phyloP scores from a whole-genome alignment of 768 basidiomycete species.

The Boletus insuetus region DNA sequence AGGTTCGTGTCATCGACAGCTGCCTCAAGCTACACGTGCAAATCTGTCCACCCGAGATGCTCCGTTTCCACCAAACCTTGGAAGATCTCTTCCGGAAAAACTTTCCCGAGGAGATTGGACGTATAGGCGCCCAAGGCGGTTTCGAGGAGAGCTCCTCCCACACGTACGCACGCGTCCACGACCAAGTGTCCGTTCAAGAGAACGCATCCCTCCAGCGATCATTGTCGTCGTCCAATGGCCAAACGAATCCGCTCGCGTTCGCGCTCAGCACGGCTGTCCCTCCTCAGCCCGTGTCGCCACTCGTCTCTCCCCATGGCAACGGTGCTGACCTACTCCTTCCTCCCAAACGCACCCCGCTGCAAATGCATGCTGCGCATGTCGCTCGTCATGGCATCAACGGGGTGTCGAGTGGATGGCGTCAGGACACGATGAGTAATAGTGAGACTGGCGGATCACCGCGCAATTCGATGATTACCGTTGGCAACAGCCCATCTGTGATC shows the following conservation, averaged over 20 bases:
- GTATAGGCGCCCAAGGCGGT: conserved; percentile 57
- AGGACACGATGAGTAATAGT: conserved; percentile 41
- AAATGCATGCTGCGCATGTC: conserved; percentile 77
- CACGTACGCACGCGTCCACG: conserved; percentile 41
- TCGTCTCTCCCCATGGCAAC: conserved; percentile 20
- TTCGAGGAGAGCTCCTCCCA: conserved; percentile 46
- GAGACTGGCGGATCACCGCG: conserved; percentile 58
- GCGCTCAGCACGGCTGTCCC: conserved; percentile 48
- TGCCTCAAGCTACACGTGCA: conserved; percentile 82
- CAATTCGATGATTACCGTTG: conserved; percentile 74
- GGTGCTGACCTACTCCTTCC: conserved; percentile 16
- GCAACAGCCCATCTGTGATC: conserved; percentile 39
- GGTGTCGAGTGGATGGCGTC: conserved; percentile 70
- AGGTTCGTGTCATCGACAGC: conserved; percentile 79
- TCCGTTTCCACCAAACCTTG: conserved; percentile 89
- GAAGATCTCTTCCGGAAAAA: conserved; percentile 84
- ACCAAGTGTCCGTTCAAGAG: conserved; percentile 49
- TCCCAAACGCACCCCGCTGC: conserved; percentile 68
- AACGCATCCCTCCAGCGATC: conserved; percentile 44
- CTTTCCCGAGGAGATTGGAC: conserved; percentile 77
- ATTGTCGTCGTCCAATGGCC: conserved; percentile 42
- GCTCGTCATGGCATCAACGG: conserved; percentile 82
- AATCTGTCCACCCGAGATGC: conserved; percentile 82
- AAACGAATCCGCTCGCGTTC: conserved; percentile 42
- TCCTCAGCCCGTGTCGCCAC: conserved; percentile 44